Conservation (phyloP, 768 basidiomycete genomes). For the Lentinula detonsa region DNA sequence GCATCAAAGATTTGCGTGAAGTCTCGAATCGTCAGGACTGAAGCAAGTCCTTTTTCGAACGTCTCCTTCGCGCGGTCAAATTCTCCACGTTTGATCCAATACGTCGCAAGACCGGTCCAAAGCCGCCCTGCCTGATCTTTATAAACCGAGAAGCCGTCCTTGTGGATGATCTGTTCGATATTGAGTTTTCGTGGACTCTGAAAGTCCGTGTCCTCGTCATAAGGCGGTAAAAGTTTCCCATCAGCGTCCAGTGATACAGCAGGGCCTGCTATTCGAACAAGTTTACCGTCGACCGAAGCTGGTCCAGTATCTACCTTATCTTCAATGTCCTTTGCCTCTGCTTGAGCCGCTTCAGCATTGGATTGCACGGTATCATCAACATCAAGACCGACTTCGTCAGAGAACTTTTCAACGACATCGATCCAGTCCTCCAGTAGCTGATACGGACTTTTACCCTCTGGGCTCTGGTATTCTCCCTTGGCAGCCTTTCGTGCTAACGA, state of each 20-base stretch:
- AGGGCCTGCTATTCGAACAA: slow-evolving; percentile 70
- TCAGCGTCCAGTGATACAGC: slow-evolving; percentile 47
- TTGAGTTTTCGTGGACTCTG: slow-evolving; percentile 65
- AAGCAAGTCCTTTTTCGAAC: slow-evolving; percentile 81
- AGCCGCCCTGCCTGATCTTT: slow-evolving; percentile 95
- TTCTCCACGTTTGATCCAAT: slow-evolving; percentile 97
- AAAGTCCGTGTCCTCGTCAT: slow-evolving; percentile 85
- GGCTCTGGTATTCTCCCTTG: slow-evolving; percentile 75
- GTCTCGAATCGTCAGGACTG: slow-evolving; percentile 89
- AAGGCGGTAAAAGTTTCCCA: slow-evolving; percentile 42
- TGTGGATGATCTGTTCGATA: slow-evolving; percentile 77
- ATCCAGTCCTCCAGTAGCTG: slow-evolving; percentile 91
- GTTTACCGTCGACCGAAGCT: slow-evolving; percentile 49
- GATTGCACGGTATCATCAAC: slow-evolving; percentile 65
- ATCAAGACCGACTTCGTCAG: slow-evolving; percentile 90
- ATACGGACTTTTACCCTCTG: slow-evolving; percentile 93
- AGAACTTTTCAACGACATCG: slow-evolving; percentile 81
- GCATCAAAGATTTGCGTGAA: slow-evolving; percentile 98
- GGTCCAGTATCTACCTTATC: slow-evolving; percentile 22
- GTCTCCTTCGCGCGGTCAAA: slow-evolving; percentile 86
- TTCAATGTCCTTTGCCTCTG: slow-evolving; percentile 25
- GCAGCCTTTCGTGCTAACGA: slow-evolving; percentile 79
- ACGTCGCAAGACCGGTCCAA: slow-evolving; percentile 95
- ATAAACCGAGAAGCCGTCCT: slow-evolving; percentile 84
- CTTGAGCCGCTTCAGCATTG: slow-evolving; percentile 41